Evolutionary conservation across 345 rosid species (phyloP).

Genomic region (Jatropha curcas): DNA sequence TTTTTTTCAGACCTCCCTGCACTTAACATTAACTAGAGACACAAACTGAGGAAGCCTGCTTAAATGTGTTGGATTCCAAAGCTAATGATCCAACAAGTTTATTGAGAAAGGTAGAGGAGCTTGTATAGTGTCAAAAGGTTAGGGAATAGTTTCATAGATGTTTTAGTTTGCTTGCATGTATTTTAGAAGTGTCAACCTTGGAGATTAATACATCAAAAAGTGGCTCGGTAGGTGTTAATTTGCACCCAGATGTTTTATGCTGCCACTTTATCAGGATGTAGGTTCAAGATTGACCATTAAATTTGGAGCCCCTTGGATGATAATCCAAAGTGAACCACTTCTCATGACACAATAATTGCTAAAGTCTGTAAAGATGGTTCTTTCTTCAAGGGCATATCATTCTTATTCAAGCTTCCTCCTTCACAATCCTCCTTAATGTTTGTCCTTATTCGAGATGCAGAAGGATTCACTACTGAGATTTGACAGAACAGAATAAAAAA

Average conservation of each 20-base stretch:
- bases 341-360: not conserved
- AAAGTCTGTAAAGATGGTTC: not conserved
- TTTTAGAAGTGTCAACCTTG: not conserved
- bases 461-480: not conserved
- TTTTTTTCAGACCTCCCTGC: not conserved
- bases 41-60: not conserved
- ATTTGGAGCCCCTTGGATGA: not conserved
- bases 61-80: not conserved
- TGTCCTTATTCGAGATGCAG: not conserved
- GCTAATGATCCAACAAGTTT: not conserved
- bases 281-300: not conserved
- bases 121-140: not conserved
- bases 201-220: not conserved
- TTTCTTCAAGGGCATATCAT: not conserved
- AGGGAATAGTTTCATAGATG: not conserved
- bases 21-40: not conserved
- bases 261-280: not conserved
- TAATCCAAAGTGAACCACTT: not conserved
- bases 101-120: not conserved
- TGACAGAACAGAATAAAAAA: constrained; percentile 11
- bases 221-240: not conserved
- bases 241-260: not conserved
- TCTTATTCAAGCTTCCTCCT: not conserved
- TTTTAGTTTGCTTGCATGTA: not conserved
- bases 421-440: not conserved